Evolutionary conservation across 2,329 filamentous ascomycete species (phyloP).

Genomic region (Keithomyces neogunnii): DNA sequence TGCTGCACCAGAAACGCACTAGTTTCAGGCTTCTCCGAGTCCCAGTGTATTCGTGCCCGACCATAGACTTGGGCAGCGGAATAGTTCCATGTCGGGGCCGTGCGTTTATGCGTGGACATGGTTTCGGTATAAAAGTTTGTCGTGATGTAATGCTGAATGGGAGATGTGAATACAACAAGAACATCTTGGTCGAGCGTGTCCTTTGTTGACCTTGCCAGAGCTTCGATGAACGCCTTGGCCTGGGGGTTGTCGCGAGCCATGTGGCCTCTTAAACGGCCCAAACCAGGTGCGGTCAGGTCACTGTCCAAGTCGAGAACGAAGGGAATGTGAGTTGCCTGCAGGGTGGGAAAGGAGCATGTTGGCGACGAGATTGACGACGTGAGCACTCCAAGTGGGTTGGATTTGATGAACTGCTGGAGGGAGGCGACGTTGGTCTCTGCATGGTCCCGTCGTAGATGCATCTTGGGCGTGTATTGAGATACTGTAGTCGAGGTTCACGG

Average conservation of each 20-base stretch:
- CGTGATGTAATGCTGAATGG: slow-evolving; percentile 55
- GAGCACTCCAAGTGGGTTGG: slow-evolving; percentile 53
- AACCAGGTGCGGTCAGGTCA: slow-evolving; percentile 27
- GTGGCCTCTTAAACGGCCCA: slow-evolving; percentile 46
- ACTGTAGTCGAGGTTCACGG: too few species aligned
- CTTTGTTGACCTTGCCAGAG: slow-evolving; percentile 13
- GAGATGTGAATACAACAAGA: slow-evolving; percentile 51
- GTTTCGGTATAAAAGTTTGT: slow-evolving; percentile 60
- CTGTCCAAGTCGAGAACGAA: slow-evolving; percentile 45
- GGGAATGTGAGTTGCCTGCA: slow-evolving; percentile 53
- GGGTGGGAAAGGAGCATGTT: slow-evolving; percentile 31
- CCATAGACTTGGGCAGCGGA: slow-evolving; percentile 57
- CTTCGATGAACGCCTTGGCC: slow-evolving; percentile 49
- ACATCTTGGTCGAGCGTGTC: slow-evolving; percentile 42
- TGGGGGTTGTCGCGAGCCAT: slow-evolving; percentile 56
- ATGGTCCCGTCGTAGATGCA: slow-evolving; percentile 50
- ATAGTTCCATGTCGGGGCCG: slow-evolving; percentile 66
- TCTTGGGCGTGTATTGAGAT: slow-evolving; percentile 17
- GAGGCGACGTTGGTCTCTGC: slow-evolving; percentile 39
- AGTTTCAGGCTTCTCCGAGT: slow-evolving; percentile 37
- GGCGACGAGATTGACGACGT: slow-evolving; percentile 50
- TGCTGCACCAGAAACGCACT: slow-evolving; percentile 39
- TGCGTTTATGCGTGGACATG: slow-evolving; percentile 49
- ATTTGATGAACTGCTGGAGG: slow-evolving; percentile 46
- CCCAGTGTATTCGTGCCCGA: slow-evolving; percentile 40